Base-by-base conservation (phyloP, 768 basidiomycete genomes). In the Sistotremastrum suecicum region DNA sequence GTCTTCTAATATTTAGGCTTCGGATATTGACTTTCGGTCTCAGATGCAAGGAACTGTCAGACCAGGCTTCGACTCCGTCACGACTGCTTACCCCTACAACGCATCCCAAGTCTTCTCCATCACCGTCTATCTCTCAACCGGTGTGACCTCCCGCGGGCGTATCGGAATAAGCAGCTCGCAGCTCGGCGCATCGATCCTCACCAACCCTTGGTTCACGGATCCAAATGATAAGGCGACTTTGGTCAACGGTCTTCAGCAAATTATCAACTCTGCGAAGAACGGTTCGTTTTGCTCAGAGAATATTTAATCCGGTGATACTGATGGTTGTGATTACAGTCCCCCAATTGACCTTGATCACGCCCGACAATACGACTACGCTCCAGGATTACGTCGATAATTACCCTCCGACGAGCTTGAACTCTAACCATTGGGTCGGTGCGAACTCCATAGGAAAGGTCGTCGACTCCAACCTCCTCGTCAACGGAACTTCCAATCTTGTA, bases 401-500 rank as follows among this genome's bases (percentile, higher is more conserved):
- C 47, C 49, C 58, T 36, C 62, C 61, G 50, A 12, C 31, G 55
- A 50, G 11, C 63, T 60, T 78, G 61, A 65, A 73, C 59, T 76
- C 75, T 5, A 80, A 80, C 53, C 78, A 80, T 57, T 79, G 77
- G 76, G 71, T 76, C 11, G 76, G 75, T 12, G 66, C 75, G 4
- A 68, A 67, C 53, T 63, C 56, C 34, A 73, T 80, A 38, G 71
- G 72, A 34, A 58, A 56, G 12, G 78, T 80, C 28, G 76, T 80
- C 12, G 77, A 79, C 49, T 57, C 66, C 48, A 76, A 78, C 55
- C 61, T 67, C 7, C 74, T 75, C 55, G 80, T 80, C 42, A 64
- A 61, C 52, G 58, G 60, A 54, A 64, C 66, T 31, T 62, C 66
- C 59, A 65, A 64, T 49, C 46, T 65, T 52, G 62, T 62, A 35